These are phyloP conservation scores for Candida dajiaensis DNA, from an alignment of 805 yeast genomes.

Conservation along the genomic window DNA sequence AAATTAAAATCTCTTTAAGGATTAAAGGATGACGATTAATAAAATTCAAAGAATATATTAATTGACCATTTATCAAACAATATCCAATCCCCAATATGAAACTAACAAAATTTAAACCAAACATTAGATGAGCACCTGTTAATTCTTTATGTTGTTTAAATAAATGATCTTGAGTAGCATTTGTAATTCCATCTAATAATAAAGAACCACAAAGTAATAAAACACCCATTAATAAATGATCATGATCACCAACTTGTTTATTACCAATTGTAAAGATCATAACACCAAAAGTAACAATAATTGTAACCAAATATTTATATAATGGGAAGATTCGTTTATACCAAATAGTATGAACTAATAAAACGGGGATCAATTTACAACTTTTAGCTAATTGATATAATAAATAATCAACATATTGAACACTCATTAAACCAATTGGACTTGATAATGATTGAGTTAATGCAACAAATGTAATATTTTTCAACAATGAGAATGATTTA, in stretches of 20 bases:
- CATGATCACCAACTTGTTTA: slow-evolving; percentile 17
- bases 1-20: slow-evolving; percentile 52
- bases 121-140: slow-evolving; percentile 87
- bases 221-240: slow-evolving; percentile 48
- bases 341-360: slow-evolving; percentile 68
- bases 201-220: slow-evolving; percentile 53
- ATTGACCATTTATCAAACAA: slow-evolving; percentile 42
- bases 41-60: slow-evolving; percentile 43
- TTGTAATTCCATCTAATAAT: slow-evolving; percentile 85
- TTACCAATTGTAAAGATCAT: slow-evolving; percentile 56
- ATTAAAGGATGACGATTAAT: slow-evolving; percentile 47
- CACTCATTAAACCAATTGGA: slow-evolving; percentile 75
- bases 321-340: slow-evolving; percentile 68
- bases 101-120: slow-evolving; percentile 48
- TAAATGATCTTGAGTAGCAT: slow-evolving; percentile 87
- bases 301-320: slow-evolving; percentile 75
- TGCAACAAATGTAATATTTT: slow-evolving; percentile 19
- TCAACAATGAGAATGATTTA: slow-evolving; percentile 8
- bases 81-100: slow-evolving; percentile 45
- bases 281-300: slow-evolving; percentile 79
- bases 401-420: slow-evolving; percentile 80
- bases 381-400: slow-evolving; percentile 84
- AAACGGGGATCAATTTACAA: slow-evolving; percentile 92
- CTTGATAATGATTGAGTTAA: slow-evolving; percentile 71
- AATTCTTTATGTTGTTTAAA: slow-evolving; percentile 46